Evolutionary conservation across 2,329 filamentous ascomycete genomes (phyloP).

Genomic region (Colletotrichum shisoi): DNA sequence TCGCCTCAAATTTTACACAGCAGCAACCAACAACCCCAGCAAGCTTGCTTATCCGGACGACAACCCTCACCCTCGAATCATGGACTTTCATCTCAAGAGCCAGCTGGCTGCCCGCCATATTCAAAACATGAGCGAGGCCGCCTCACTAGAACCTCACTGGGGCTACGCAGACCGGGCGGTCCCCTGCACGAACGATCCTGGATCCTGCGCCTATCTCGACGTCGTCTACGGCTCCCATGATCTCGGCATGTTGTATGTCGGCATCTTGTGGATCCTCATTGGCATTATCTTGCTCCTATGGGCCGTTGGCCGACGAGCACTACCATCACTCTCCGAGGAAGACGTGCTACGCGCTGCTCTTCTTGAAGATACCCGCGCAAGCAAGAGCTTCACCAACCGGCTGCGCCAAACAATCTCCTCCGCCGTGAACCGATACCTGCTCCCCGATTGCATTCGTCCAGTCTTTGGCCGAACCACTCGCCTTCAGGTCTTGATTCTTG

Average conservation of each 20-base stretch:
- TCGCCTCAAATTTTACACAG: background rate
- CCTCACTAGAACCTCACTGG: slow-evolving; percentile 54
- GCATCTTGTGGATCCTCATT: slow-evolving; percentile 60
- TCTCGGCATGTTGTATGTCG: slow-evolving; percentile 59
- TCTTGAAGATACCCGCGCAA: slow-evolving; percentile 21
- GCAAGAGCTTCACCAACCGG: slow-evolving; percentile 41
- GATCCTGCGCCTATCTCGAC: slow-evolving; percentile 61
- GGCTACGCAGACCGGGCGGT: slow-evolving; percentile 57
- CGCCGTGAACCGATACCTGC: slow-evolving; percentile 56
- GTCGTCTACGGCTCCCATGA: slow-evolving; percentile 61
- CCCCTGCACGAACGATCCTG: slow-evolving; percentile 57
- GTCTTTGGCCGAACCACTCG: slow-evolving; percentile 74
- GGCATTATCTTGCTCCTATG: slow-evolving; percentile 55
- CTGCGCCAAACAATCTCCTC: slow-evolving; percentile 49
- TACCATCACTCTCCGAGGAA: slow-evolving; percentile 39
- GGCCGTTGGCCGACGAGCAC: slow-evolving; percentile 47
- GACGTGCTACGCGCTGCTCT: slow-evolving; percentile 26
- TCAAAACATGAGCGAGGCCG: slow-evolving; percentile 53
- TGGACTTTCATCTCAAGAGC: slow-evolving; percentile 29
- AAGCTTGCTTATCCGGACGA: background rate
- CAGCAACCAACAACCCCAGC: background rate
- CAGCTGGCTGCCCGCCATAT: slow-evolving; percentile 46
- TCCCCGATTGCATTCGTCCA: slow-evolving; percentile 64
- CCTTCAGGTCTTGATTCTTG: slow-evolving; percentile 70
- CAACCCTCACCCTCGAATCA: slow-evolving; percentile 11